Conservation (phyloP, 495 filamentous ascomycete species). For the Neurospora sublineolata region DNA sequence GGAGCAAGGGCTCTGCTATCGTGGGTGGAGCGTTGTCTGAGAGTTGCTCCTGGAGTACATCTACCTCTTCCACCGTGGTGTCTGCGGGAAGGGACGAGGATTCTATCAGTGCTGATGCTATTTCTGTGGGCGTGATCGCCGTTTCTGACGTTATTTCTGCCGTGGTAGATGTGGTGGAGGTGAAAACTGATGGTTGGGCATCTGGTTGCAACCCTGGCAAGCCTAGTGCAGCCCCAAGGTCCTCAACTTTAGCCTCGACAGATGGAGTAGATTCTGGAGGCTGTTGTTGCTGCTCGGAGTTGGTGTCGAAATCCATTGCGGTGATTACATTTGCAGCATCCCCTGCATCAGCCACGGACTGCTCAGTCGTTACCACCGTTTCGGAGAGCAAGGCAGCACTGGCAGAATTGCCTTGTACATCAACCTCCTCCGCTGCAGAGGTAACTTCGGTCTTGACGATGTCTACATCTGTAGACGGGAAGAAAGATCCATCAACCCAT, state of each 20-base stretch:
- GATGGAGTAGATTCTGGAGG: not conserved
- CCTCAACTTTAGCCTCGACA: not conserved
- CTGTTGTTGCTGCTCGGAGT: not conserved
- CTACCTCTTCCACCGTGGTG: not conserved
- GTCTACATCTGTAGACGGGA: not conserved
- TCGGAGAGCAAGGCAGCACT: constrained; percentile 1
- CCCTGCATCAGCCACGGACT: not conserved
- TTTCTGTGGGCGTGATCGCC: not conserved
- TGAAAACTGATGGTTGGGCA: not conserved
- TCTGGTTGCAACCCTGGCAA: not conserved
- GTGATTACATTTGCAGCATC: not conserved
- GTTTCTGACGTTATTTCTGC: not conserved
- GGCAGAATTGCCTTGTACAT: not conserved
- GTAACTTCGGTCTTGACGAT: not conserved
- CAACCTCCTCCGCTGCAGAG: constrained; percentile 2
- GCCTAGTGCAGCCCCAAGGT: not conserved
- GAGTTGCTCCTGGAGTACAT: not conserved
- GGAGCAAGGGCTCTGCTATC: not conserved
- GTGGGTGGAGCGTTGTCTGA: not conserved
- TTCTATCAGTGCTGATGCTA: not conserved
- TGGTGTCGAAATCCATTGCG: constrained; percentile 29
- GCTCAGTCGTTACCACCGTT: not conserved
- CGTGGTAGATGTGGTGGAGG: not conserved
- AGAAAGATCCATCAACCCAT: not conserved
- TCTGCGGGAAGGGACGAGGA: not conserved